These are phyloP conservation scores for Leccinum pellstonianum DNA, from an alignment of 768 basidiomycete species.

Conservation along the genomic window DNA sequence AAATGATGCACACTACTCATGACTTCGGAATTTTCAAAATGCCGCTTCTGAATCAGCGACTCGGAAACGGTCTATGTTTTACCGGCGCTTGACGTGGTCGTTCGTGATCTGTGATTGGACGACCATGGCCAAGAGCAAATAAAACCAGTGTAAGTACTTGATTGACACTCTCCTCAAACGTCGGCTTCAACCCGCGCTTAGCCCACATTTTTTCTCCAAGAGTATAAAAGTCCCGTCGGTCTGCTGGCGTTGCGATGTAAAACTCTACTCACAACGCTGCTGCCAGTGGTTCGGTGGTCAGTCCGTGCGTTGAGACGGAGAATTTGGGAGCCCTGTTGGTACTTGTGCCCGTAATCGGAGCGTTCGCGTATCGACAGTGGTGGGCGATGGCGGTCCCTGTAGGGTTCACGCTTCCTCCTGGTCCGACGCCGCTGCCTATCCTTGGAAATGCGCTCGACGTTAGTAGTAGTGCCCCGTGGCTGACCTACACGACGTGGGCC, in stretches of 20 bases:
- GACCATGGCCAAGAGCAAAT: too few species aligned
- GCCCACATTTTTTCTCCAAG: neutral
- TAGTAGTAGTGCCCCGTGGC: conserved; percentile 5
- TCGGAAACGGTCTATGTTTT: too few species aligned
- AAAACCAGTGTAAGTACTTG: too few species aligned
- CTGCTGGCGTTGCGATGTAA: neutral
- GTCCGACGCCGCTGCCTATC: conserved; percentile 12
- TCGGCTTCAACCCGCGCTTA: neutral
- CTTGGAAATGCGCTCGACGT: conserved; percentile 14
- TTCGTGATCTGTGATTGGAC: too few species aligned
- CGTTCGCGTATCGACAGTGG: neutral
- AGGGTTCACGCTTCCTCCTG: conserved; percentile 10
- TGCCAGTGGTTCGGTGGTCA: neutral
- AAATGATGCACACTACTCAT: too few species aligned
- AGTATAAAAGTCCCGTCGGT: neutral
- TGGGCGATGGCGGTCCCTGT: neutral
- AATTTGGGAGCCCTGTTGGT: neutral
- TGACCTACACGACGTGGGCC: conserved; percentile 17
- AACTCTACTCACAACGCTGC: too few species aligned
- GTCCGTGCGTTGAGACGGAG: neutral
- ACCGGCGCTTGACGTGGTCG: too few species aligned
- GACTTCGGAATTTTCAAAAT: too few species aligned
- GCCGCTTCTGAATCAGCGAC: too few species aligned
- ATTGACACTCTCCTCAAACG: too few species aligned
- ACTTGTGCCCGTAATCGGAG: neutral